phyloP scores from a whole-genome alignment of 768 basidiomycete genomes.

The Tulasnella sp. region DNA sequence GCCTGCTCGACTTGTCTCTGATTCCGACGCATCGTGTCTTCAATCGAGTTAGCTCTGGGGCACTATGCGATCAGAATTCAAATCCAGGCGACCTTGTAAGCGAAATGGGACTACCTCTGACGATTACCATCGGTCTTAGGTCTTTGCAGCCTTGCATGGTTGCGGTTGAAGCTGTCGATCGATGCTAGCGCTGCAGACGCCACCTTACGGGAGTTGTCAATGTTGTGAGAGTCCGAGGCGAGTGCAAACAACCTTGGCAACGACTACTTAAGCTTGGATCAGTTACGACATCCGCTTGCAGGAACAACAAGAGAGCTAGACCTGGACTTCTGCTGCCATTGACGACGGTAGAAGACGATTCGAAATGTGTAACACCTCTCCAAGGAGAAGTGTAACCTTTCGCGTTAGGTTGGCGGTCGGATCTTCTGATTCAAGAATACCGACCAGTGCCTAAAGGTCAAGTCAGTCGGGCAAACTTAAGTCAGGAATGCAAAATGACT shows the following conservation, averaged over 20 bases:
- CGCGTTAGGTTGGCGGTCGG: constrained; percentile 69
- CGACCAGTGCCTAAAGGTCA: constrained; percentile 70
- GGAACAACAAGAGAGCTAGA: constrained; percentile 41
- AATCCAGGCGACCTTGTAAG: constrained; percentile 35
- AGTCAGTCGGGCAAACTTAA: not conserved
- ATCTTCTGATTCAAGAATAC: constrained; percentile 80
- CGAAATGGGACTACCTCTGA: constrained; percentile 58
- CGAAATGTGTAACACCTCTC: constrained; percentile 85
- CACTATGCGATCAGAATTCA: constrained; percentile 40
- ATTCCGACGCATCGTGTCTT: constrained; percentile 83
- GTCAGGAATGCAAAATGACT: constrained; percentile 38
- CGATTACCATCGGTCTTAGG: constrained; percentile 58
- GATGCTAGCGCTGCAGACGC: constrained; percentile 84
- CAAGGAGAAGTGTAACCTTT: constrained; percentile 89
- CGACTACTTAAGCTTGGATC: constrained; percentile 53
- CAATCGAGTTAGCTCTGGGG: constrained; percentile 54
- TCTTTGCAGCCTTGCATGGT: constrained; percentile 71
- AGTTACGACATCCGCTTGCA: constrained; percentile 2
- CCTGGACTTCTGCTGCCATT: constrained; percentile 84
- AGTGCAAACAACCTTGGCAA: constrained; percentile 83
- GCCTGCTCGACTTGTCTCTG: constrained; percentile 90
- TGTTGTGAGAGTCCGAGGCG: constrained; percentile 70
- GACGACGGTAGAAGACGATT: constrained; percentile 83
- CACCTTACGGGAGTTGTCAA: constrained; percentile 72
- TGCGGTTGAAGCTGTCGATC: constrained; percentile 94